Percentiles rank a stretch among this genome's conserved stretches.
These are phyloP conservation scores for Sisymbrium irio DNA, from an alignment of 345 rosid species.

Conservation along the genomic window DNA sequence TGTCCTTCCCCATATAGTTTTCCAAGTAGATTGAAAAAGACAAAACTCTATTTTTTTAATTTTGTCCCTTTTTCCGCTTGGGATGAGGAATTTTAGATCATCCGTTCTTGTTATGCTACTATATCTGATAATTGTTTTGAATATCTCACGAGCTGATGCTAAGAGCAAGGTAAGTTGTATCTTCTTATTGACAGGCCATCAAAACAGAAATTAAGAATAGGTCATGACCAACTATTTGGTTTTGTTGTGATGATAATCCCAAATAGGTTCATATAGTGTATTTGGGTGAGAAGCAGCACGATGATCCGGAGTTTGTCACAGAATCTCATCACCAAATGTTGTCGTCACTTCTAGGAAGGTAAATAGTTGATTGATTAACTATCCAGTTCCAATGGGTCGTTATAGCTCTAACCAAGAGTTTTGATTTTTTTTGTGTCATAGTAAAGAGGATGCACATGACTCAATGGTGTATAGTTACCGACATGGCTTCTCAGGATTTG, in stretches of 20 bases:
- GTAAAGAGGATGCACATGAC: constrained; percentile 36
- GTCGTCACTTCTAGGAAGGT: constrained; percentile 30
- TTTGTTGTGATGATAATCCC: not conserved
- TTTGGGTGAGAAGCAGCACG: constrained; percentile 33
- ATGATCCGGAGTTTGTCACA: constrained; percentile 32
- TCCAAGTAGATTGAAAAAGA: not conserved
- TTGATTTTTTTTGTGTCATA: constrained; percentile 1
- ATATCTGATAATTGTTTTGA: not conserved
- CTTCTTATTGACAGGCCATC: not conserved
- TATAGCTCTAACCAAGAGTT: not conserved
- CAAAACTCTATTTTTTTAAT: not conserved
- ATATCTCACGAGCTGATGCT: not conserved
- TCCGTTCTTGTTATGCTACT: not conserved
- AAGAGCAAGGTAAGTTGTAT: not conserved
- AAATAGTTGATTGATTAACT: not conserved
- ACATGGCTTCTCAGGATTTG: constrained; percentile 49
- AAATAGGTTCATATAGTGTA: not conserved
- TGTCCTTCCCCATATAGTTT: not conserved
- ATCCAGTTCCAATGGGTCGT: not conserved
- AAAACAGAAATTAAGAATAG: not conserved
- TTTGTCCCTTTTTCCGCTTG: too few relatives aligned
- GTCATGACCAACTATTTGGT: not conserved
- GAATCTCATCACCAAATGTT: constrained; percentile 36
- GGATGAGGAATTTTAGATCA: not conserved
- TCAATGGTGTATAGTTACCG: constrained; percentile 50